phyloP scores from a whole-genome alignment of 2,329 filamentous ascomycete genomes.

The Verticillium tricorpus region DNA sequence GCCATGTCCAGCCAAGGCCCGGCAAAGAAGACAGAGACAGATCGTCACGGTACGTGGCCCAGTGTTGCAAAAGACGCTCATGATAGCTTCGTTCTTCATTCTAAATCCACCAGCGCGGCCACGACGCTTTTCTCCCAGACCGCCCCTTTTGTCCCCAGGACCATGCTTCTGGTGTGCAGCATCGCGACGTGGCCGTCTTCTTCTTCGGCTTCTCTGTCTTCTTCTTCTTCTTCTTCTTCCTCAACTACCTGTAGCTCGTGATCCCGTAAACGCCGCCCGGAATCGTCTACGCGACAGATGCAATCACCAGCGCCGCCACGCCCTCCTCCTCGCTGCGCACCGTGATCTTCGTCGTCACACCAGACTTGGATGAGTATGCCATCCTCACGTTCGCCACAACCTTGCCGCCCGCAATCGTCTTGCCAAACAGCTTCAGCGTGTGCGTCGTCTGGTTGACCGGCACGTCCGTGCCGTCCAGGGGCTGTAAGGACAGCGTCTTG shows the following conservation, averaged over 20 bases:
- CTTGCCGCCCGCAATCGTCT: conserved; percentile 85
- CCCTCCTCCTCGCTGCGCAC: conserved; percentile 90
- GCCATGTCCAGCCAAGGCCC: not conserved
- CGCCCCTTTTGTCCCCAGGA: not conserved
- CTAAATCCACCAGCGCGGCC: not conserved
- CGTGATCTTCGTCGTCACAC: conserved; percentile 93
- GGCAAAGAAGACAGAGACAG: too few species aligned
- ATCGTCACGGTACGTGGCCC: too few species aligned
- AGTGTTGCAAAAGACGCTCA: not conserved
- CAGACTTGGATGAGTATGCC: conserved; percentile 88
- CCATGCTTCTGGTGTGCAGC: not conserved
- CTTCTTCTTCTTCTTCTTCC: not conserved
- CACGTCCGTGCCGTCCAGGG: conserved; percentile 90
- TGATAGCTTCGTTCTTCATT: conserved; percentile 1
- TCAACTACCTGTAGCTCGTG: not conserved
- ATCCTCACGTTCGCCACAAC: conserved; percentile 86
- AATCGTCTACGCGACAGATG: conserved; percentile 66
- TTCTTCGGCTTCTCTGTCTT: not conserved
- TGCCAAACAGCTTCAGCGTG: conserved; percentile 91
- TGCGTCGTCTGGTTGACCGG: conserved; percentile 85
- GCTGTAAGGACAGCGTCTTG: conserved; percentile 83
- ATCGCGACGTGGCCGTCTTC: not conserved
- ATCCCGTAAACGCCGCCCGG: conserved; percentile 12
- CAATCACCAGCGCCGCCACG: conserved; percentile 78
- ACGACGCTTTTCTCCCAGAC: not conserved